These are phyloP conservation scores for Ogataea hybrid DNA, from an alignment of 1,139 yeast genomes.

Conservation along the genomic window DNA sequence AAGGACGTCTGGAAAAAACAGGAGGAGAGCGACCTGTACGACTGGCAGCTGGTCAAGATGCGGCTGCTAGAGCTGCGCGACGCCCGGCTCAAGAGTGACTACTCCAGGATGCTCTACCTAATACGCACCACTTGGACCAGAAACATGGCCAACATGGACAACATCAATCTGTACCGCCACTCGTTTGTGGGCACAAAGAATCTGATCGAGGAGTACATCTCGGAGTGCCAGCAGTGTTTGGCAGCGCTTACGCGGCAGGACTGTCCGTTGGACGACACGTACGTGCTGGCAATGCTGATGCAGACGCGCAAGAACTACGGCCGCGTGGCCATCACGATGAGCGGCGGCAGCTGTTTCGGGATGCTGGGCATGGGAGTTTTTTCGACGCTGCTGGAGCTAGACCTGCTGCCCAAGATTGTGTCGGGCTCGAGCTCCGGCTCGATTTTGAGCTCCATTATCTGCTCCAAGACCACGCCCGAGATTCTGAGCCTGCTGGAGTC, in stretches of 20 bases:
- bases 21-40: conserved; percentile 64
- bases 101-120: conserved; percentile 60
- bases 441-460: conserved; percentile 84
- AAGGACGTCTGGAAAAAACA: conserved; percentile 70
- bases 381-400: conserved; percentile 69
- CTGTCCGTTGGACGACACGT: conserved; percentile 61
- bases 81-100: conserved; percentile 60
- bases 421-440: conserved; percentile 99
- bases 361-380: conserved; percentile 90
- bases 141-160: conserved; percentile 86
- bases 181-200: conserved; percentile 84
- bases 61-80: conserved; percentile 56
- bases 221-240: conserved; percentile 70
- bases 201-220: conserved; percentile 77
- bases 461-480: conserved; percentile 79
- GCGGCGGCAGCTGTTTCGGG: conserved; percentile 97
- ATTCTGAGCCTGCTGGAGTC: conserved; percentile 53
- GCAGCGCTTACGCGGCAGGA: conserved; percentile 43
- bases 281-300: conserved; percentile 71
- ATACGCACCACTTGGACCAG: conserved; percentile 85
- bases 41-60: conserved; percentile 56
- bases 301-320: conserved; percentile 93
- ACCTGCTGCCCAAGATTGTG: conserved; percentile 81
- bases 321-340: conserved; percentile 83
- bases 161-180: conserved; percentile 70